Percentiles rank a stretch among this genome's conserved stretches.
Evolutionary conservation across 2,329 filamentous ascomycete species (phyloP).

Genomic region (Aspergillus brasiliensis): DNA sequence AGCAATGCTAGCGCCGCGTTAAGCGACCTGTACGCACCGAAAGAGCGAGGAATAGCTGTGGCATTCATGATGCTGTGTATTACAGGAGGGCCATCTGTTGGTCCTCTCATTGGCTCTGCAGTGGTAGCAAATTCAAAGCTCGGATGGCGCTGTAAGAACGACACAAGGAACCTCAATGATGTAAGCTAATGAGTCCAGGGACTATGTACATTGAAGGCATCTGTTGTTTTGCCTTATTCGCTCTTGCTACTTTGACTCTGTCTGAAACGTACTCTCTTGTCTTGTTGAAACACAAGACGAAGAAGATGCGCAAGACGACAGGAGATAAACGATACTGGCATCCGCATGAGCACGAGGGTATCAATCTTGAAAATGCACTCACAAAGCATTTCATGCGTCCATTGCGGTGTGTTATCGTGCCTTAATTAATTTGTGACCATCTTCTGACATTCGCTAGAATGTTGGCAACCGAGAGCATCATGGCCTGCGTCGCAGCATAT

Average conservation of each 20-base stretch:
- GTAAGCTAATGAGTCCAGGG: conserved; percentile 11
- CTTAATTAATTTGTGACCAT: too few species aligned
- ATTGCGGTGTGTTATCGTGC: conserved; percentile 15
- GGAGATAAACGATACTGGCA: conserved; percentile 46
- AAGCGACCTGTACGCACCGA: conserved; percentile 46
- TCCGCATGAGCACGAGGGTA: conserved; percentile 47
- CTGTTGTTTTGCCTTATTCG: conserved; percentile 33
- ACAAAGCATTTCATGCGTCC: conserved; percentile 49
- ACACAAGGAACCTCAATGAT: neutral
- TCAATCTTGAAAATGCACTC: conserved; percentile 43
- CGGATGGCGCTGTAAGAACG: conserved; percentile 12
- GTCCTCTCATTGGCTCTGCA: conserved; percentile 45
- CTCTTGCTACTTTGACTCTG: conserved; percentile 30
- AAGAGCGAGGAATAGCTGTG: conserved; percentile 42
- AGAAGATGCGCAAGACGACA: conserved; percentile 40
- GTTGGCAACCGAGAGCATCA: conserved; percentile 52
- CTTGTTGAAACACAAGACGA: conserved; percentile 43
- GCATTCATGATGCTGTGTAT: conserved; percentile 44
- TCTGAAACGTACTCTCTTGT: conserved; percentile 46
- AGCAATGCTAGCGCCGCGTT: conserved; percentile 47
- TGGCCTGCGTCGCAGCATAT: conserved; percentile 50
- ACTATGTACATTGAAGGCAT: conserved; percentile 48
- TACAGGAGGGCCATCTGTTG: conserved; percentile 44
- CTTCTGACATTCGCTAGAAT: conserved; percentile 29
- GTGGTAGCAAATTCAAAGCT: conserved; percentile 31